These are phyloP conservation scores for Penicillium atrosanguineum DNA, from an alignment of 495 filamentous ascomycete genomes.

Conservation along the genomic window DNA sequence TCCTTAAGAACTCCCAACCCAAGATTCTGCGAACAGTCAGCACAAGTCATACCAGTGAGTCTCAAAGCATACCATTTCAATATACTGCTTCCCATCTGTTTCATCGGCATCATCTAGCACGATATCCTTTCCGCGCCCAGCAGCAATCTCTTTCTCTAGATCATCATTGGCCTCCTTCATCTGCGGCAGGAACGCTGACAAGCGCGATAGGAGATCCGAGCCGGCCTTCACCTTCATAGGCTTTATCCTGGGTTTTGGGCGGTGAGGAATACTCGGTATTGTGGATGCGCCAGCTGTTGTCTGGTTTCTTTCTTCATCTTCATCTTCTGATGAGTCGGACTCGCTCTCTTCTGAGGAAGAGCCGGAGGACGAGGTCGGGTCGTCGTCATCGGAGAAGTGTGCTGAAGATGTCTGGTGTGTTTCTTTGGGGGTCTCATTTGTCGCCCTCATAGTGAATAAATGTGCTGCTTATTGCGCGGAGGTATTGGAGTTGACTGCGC, in stretches of 20 bases:
- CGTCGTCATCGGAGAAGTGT: constrained; percentile 22
- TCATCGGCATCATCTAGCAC: constrained; percentile 37
- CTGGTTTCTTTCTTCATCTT: constrained; percentile 20
- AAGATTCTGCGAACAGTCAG: constrained; percentile 35
- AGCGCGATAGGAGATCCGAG: constrained; percentile 35
- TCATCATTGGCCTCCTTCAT: constrained; percentile 49
- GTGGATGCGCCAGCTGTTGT: constrained; percentile 9
- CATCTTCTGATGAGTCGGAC: constrained; percentile 22
- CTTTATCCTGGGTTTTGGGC: constrained; percentile 37
- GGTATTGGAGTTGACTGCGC: background rate
- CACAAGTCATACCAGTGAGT: background rate
- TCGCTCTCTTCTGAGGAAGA: constrained; percentile 28
- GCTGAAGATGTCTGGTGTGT: background rate
- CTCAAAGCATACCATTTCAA: constrained; percentile 47
- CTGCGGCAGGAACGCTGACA: constrained; percentile 47
- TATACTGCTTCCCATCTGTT: constrained; percentile 39
- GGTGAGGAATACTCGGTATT: constrained; percentile 31
- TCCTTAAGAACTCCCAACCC: constrained; percentile 54
- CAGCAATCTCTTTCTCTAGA: constrained; percentile 41
- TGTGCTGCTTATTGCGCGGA: background rate
- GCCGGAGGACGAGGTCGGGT: constrained; percentile 41
- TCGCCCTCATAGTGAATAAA: constrained; percentile 12
- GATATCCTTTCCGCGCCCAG: constrained; percentile 32
- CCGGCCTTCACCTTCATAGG: constrained; percentile 17
- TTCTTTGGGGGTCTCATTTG: constrained; percentile 3